Conservation (phyloP, 2,329 filamentous ascomycete species). For the Rachicladosporium sp. region DNA sequence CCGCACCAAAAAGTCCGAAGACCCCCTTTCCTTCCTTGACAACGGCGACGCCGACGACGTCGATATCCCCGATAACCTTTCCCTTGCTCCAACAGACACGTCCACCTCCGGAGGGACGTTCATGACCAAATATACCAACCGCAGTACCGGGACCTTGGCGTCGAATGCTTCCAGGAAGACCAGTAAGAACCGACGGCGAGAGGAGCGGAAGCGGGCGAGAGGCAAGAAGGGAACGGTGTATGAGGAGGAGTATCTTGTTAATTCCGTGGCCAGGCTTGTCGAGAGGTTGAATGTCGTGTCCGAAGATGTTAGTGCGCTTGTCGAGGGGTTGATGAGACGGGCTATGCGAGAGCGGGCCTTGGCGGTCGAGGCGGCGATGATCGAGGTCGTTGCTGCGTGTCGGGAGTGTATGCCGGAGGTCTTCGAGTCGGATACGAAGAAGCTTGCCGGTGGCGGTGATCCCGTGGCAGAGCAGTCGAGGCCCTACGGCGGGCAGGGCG, state of each 20-base stretch:
- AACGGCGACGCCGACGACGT: conserved; percentile 32
- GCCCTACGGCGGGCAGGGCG: conserved; percentile 32
- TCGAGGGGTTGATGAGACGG: conserved; percentile 65
- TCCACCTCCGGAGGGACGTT: conserved; percentile 64
- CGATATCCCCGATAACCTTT: conserved; percentile 85
- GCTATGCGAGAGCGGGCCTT: conserved; percentile 79
- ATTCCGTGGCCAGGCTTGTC: conserved; percentile 69
- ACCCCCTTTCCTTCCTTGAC: conserved; percentile 81
- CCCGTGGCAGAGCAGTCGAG: conserved; percentile 11
- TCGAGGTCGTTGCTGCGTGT: conserved; percentile 62
- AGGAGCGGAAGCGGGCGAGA: conserved; percentile 87
- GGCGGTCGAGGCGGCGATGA: conserved; percentile 61
- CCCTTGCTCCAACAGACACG: conserved; percentile 72
- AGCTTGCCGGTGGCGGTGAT: conserved; percentile 7
- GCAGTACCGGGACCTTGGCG: conserved; percentile 54
- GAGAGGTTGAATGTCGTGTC: conserved; percentile 65
- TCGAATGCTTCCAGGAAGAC: conserved; percentile 68
- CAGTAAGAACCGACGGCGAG: conserved; percentile 73
- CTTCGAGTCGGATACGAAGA: conserved; percentile 35
- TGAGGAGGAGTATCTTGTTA: conserved; percentile 93
- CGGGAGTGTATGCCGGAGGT: conserved; percentile 56
- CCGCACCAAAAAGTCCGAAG: conserved; percentile 64
- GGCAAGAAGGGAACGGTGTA: conserved; percentile 97
- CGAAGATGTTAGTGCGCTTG: conserved; percentile 59
- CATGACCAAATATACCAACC: conserved; percentile 84